phyloP scores from a whole-genome alignment of 768 basidiomycete species.

The Atractiella rhizophila region DNA sequence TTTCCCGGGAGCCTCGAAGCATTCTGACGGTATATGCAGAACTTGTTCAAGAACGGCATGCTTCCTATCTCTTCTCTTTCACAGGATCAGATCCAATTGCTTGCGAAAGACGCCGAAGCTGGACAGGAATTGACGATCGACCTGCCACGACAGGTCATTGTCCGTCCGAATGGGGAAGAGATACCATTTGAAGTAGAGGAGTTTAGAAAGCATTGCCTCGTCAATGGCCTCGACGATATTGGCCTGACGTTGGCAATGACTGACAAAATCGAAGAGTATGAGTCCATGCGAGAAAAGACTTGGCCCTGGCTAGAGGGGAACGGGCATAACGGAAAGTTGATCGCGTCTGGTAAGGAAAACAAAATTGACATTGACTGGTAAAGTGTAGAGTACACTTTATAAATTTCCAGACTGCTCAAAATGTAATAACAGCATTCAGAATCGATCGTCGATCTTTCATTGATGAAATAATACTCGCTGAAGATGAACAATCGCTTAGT shows the following conservation, averaged over 20 bases:
- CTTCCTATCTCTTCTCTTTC: conserved; percentile 48
- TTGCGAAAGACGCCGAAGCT: conserved; percentile 50
- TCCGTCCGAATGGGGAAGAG: conserved; percentile 36
- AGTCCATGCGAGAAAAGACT: conserved; percentile 40
- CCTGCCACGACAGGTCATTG: conserved; percentile 52
- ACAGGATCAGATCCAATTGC: conserved; percentile 40
- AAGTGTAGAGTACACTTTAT: no score
- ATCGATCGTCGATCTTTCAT: no score
- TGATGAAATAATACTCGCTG: no score
- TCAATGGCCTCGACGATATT: conserved; percentile 93
- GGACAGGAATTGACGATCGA: conserved; percentile 59
- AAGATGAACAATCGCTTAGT: no score
- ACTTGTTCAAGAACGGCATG: conserved; percentile 84
- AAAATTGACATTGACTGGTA: neutral
- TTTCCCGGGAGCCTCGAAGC: conserved; percentile 8
- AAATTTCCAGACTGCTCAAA: no score
- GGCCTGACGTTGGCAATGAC: conserved; percentile 68
- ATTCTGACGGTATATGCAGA: conserved; percentile 18
- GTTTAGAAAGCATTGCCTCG: conserved; percentile 74
- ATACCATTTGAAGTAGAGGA: conserved; percentile 60
- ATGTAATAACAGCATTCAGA: no score
- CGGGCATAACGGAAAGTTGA: no score
- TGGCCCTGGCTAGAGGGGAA: conserved; percentile 90
- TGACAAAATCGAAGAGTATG: conserved; percentile 44
- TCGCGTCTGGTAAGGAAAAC: neutral